Evolutionary conservation across 352 stramenopile genomes (phyloP).

Genomic region (Phytophthora vignae): DNA sequence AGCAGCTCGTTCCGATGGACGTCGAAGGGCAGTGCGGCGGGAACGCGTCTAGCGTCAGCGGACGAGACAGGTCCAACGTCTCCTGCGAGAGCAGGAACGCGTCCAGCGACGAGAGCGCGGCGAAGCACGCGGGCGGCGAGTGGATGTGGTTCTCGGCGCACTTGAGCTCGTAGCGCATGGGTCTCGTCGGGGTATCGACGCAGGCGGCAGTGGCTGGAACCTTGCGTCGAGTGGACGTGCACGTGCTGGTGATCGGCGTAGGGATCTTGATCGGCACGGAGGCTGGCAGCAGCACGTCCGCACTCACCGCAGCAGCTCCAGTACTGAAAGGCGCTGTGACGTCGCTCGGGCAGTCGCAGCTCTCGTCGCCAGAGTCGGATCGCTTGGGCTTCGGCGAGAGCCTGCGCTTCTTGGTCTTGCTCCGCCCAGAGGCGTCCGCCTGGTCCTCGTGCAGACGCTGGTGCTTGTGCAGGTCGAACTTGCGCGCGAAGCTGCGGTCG

Average conservation of each 20-base stretch:
- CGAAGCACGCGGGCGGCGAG: conserved; percentile 63
- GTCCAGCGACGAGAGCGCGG: conserved; percentile 53
- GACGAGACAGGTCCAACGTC: conserved; percentile 34
- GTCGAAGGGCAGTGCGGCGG: conserved; percentile 38
- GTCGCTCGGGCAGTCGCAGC: conserved; percentile 42
- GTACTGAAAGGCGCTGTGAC: conserved; percentile 24
- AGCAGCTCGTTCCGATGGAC: conserved; percentile 43
- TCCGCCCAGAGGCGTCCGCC: conserved; percentile 15
- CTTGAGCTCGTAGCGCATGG: conserved; percentile 57
- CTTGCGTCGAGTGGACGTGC: conserved; percentile 24
- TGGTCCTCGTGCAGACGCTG: conserved; percentile 57
- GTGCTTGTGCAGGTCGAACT: conserved; percentile 83
- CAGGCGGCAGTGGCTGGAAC: conserved; percentile 28
- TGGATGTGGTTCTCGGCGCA: conserved; percentile 70
- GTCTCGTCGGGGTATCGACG: conserved; percentile 31
- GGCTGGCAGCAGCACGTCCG: conserved; percentile 25
- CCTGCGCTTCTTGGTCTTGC: conserved; percentile 48
- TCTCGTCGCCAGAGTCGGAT: conserved; percentile 24
- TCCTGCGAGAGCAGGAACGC: conserved; percentile 49
- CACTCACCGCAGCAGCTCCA: conserved; percentile 13
- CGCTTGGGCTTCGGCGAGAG: conserved; percentile 18
- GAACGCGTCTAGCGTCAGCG: conserved; percentile 43
- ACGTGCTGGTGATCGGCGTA: conserved; percentile 10
- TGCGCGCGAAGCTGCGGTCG: conserved; percentile 56
- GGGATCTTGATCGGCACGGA: conserved; percentile 6